These are phyloP conservation scores for Phytophthora rubi DNA, from an alignment of 352 stramenopile species.

Conservation along the genomic window DNA sequence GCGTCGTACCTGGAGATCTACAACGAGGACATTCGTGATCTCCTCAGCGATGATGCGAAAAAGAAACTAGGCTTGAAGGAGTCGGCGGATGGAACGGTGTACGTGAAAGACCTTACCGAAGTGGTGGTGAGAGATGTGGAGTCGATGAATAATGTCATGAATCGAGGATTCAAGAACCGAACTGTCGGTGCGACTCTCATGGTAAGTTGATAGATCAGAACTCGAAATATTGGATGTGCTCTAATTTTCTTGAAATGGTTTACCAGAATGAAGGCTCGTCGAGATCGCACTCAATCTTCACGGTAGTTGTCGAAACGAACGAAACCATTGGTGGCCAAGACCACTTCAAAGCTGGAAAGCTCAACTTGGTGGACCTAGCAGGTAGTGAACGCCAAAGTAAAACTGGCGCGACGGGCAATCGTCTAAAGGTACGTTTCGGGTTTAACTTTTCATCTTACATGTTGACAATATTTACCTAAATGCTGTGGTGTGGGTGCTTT, in stretches of 20 bases:
- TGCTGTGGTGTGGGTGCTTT: not conserved
- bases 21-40: constrained; percentile 94
- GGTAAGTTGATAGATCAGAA: constrained; percentile 34
- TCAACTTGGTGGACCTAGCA: constrained; percentile 87
- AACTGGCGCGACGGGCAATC: constrained; percentile 78
- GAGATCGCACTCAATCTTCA: constrained; percentile 89
- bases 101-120: constrained; percentile 91
- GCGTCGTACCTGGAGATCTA: constrained; percentile 96
- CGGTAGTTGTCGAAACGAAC: constrained; percentile 81
- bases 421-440: constrained; percentile 56
- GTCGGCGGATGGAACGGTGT: constrained; percentile 76
- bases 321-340: constrained; percentile 79
- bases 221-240: not conserved
- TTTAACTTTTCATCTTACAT: not conserved
- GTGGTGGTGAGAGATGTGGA: constrained; percentile 79
- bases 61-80: constrained; percentile 90
- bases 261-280: constrained; percentile 81
- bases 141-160: constrained; percentile 88
- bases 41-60: constrained; percentile 83
- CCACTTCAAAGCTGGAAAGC: constrained; percentile 84
- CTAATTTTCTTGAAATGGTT: not conserved
- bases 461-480: not conserved
- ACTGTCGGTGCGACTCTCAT: constrained; percentile 84
- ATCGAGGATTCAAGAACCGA: constrained; percentile 83
- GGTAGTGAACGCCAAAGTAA: constrained; percentile 87